Evolutionary conservation across 192 early-diverging fungal genomes (phyloP).

Genomic region (Pecoramyces ruminantium): DNA sequence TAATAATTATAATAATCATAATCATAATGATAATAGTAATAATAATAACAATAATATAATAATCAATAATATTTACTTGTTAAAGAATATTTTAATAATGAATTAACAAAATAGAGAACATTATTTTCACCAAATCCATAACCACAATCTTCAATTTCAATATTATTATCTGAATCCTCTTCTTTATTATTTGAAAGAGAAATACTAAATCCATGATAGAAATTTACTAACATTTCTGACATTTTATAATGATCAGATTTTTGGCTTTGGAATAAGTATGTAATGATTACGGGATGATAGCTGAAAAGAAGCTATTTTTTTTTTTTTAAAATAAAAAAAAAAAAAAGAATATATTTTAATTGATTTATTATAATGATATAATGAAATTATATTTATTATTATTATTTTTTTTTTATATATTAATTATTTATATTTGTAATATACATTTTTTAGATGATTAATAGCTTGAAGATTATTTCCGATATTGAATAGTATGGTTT

Average conservation of each 20-base stretch:
- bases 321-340: no score
- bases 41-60: no score
- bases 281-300: background rate
- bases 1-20: no score
- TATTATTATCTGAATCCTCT: background rate
- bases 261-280: background rate
- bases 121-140: background rate
- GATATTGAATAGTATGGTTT: background rate
- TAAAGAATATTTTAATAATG: background rate
- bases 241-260: background rate
- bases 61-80: background rate
- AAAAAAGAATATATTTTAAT: no score
- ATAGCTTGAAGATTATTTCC: background rate
- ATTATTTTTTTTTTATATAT: no score
- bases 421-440: no score
- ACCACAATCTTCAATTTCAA: background rate
- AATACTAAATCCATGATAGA: background rate
- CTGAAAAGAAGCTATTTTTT: background rate
- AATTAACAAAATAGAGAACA: background rate
- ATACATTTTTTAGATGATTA: background rate
- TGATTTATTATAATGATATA: no score
- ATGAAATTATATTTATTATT: no score
- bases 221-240: background rate
- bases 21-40: no score
- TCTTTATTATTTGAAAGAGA: background rate